phyloP scores from a whole-genome alignment of 2,329 filamentous ascomycete genomes.

The Ceratocystis albifundus region DNA sequence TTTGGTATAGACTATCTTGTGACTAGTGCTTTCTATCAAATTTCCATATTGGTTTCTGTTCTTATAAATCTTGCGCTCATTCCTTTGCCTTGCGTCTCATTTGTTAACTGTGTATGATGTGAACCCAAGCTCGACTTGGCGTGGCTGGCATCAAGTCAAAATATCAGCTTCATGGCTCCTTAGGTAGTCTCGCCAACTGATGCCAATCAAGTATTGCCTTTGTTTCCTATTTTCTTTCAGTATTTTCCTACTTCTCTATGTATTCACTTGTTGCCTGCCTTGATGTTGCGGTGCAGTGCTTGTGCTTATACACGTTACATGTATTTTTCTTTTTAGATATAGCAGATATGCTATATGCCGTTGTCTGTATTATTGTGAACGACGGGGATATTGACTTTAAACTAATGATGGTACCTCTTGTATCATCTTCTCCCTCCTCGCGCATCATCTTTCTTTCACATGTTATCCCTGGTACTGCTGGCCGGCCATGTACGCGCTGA shows the following conservation, averaged over 20 bases:
- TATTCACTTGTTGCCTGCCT: neutral
- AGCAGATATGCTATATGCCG: neutral
- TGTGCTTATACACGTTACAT: neutral
- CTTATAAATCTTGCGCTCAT: neutral
- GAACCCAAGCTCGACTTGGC: too few species aligned
- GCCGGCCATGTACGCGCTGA: constrained; percentile 42
- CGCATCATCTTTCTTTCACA: neutral
- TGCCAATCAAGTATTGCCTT: too few species aligned
- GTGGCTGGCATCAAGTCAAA: too few species aligned
- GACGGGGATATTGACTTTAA: neutral
- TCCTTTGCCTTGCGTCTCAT: neutral
- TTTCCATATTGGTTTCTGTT: neutral
- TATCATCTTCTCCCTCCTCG: neutral
- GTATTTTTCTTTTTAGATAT: neutral
- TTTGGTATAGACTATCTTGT: too few species aligned
- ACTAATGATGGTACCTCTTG: neutral
- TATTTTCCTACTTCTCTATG: neutral
- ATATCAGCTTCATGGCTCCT: too few species aligned
- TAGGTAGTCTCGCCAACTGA: too few species aligned
- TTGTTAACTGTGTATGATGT: neutral
- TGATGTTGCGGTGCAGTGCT: neutral
- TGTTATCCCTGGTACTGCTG: constrained; percentile 31
- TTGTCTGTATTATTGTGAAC: neutral
- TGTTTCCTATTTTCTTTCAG: neutral
- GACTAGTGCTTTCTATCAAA: neutral